Conservation (phyloP, 2,329 filamentous ascomycete species). For the Aspergillus nomiae region DNA sequence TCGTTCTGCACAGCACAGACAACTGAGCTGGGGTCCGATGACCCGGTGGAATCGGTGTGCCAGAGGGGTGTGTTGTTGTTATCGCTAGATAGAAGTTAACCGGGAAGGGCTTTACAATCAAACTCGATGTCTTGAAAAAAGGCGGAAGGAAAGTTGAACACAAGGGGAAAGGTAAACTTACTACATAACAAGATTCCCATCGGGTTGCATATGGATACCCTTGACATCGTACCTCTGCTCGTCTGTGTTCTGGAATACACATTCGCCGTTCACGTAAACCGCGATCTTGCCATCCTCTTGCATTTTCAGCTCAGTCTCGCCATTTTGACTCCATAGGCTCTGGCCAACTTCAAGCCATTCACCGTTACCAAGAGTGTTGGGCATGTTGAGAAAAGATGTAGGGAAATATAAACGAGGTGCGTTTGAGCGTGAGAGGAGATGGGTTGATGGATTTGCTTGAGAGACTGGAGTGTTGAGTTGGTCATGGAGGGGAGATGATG, state of each 20-base stretch:
- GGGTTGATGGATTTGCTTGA: neutral
- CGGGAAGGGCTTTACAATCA: too few relatives aligned
- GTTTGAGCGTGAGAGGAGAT: neutral
- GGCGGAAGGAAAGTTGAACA: neutral
- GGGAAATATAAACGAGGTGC: neutral
- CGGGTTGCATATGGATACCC: neutral
- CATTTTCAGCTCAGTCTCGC: neutral
- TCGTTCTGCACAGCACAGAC: neutral
- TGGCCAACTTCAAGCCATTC: neutral
- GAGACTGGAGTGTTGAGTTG: too few relatives aligned
- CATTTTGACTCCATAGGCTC: neutral
- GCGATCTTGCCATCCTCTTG: neutral
- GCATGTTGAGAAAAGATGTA: neutral
- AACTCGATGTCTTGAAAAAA: neutral
- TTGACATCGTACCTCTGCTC: neutral
- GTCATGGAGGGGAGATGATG: too few relatives aligned
- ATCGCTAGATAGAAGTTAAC: neutral
- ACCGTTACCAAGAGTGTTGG: neutral
- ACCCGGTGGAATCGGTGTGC: neutral
- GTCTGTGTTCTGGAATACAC: neutral
- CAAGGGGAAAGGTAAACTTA: neutral
- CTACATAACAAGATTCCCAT: neutral
- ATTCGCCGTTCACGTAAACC: neutral
- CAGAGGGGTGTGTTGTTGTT: neutral
- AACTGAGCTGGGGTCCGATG: neutral